phyloP scores from a whole-genome alignment of 331 rosid species.

The Pyracantha coccinea region DNA sequence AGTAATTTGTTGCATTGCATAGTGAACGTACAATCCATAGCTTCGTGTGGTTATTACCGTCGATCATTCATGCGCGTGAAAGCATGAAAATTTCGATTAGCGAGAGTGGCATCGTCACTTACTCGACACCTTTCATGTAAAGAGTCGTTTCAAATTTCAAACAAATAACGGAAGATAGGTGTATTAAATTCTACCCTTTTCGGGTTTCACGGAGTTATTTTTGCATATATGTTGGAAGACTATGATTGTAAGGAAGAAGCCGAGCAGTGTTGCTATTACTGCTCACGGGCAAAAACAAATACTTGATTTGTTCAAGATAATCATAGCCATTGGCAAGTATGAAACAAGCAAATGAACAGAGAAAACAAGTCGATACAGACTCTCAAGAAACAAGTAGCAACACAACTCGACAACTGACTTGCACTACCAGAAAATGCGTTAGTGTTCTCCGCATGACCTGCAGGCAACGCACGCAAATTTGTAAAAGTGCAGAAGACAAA shows the following conservation, averaged over 20 bases:
- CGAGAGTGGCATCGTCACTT: no score
- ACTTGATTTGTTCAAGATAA: background rate
- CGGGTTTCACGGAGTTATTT: no score
- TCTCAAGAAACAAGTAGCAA: conserved; percentile 11
- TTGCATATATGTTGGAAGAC: no score
- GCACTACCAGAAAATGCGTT: conserved; percentile 40
- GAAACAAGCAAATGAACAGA: background rate
- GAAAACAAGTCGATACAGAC: background rate
- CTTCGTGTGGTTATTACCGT: background rate
- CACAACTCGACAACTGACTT: conserved; percentile 13
- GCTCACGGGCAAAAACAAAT: no score
- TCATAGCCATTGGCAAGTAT: background rate
- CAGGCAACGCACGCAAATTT: conserved; percentile 52
- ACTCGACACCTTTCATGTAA: no score
- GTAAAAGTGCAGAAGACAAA: conserved; percentile 21
- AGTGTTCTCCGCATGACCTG: conserved; percentile 51
- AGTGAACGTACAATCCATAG: background rate
- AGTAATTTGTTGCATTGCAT: background rate
- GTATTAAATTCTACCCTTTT: no score
- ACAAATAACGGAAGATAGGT: no score
- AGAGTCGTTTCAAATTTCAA: no score
- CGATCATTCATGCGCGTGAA: background rate
- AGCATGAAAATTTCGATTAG: background rate
- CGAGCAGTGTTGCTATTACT: no score
- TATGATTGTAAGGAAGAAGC: no score